Base-by-base conservation (phyloP, 2,329 filamentous ascomycete genomes). In the Madurella fahalii region DNA sequence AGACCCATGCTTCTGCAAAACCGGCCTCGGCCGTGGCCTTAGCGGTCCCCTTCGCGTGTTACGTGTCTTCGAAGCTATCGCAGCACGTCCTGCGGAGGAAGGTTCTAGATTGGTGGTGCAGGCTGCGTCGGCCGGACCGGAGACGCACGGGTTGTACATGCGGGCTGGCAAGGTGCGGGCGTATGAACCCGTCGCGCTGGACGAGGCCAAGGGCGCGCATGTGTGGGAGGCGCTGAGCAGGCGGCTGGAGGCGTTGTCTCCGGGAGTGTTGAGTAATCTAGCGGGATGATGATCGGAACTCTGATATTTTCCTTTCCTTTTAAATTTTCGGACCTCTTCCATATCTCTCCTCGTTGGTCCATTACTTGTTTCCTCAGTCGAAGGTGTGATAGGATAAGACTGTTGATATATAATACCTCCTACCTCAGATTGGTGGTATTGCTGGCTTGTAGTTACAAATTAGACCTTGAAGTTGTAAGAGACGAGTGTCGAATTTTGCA, bases 1-100 rank as follows among this genome's bases (percentile, higher is more conserved):
- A 17, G 57, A 61, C 20, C 63, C 61, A 7, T 60, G 60, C 46
- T 61, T 65, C 42, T 63, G 61, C 53, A 58, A 59, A 20, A 59
- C 61, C 8, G 60, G 55, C 3, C 54, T 65, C 5, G 45, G 47
- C 3, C 20, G 50, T 8, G 56, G 54, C 4, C 12, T 61, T 20
- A 52, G 9, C 2, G 57, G 58, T n/a, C n/a, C n/a, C n/a, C n/a
- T n/a, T n/a, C 3, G 31, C 12, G 2, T 13, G 40, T 16, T 44
- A n/a, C 16, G 1, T 57, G 2, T 53, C 9, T 40, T 60, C 45
- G 58, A 57, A 43, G 25, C 55, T 3, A 47, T 60, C 20, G 43
- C 54, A 15, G 62, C 59, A 8, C 57, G 62, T 3, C 52, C 62
- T 2, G 50, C 59, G 4, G 58, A 59, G 25, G 59, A 61, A 15